Conservation (phyloP, 208 protist species). For the Acanthamoeba culbertsoni region DNA sequence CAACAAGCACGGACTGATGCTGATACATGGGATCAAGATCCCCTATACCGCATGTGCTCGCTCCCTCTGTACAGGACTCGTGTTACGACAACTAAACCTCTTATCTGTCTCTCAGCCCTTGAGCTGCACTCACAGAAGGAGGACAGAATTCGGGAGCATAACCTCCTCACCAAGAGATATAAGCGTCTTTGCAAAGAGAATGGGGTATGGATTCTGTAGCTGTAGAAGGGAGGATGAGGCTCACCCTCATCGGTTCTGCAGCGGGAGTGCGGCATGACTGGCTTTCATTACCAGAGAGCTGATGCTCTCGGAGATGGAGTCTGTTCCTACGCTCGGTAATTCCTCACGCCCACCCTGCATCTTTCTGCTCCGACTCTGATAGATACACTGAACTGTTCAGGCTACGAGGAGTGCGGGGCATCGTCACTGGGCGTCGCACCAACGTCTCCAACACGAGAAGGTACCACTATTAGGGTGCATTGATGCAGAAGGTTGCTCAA, state of each 20-base stretch:
- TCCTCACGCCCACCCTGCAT: neutral
- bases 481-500: too few species aligned
- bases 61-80: neutral
- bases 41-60: neutral
- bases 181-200: neutral
- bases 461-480: too few species aligned
- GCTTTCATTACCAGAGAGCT: neutral
- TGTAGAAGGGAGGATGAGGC: too few species aligned
- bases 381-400: neutral
- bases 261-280: neutral
- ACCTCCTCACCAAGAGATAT: neutral
- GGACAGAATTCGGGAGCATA: neutral
- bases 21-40: slow-evolving; percentile 11
- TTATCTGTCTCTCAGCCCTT: neutral
- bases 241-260: neutral
- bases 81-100: neutral
- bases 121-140: neutral
- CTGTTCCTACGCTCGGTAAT: neutral
- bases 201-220: neutral
- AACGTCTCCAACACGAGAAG: neutral
- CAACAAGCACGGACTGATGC: neutral
- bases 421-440: neutral
- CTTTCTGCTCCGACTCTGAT: neutral
- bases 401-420: neutral
- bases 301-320: neutral